Base-by-base conservation (phyloP, 495 filamentous ascomycete genomes). In the Jackrogersella minutella region DNA sequence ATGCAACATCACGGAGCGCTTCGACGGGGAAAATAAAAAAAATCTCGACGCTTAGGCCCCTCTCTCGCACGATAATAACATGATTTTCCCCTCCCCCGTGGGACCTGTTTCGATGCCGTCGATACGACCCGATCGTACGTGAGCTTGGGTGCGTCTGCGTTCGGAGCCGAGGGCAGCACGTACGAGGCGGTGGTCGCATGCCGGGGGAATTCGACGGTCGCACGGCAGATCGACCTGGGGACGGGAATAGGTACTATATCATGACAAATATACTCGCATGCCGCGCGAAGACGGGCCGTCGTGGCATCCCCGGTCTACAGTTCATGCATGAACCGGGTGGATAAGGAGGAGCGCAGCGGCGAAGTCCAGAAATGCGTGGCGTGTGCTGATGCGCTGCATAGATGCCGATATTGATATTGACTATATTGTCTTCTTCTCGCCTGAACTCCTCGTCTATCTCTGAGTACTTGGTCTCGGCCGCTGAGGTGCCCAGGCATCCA, bases 201-300 rank as follows among this genome's bases (percentile, higher is more conserved):
- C 53, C 55, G 36, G 37, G 44, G 28, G 0, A 26, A 47, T 19
- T 30, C 54, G 6, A 36, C 13, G 10, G 33, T 22, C 22, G 2
- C 16, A 16, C 57, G 26, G 19, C 44, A 30, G 26, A 33, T 31
- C 22, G 34, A 17, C 10, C n/a, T 47, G 9, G 11, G 11, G 17
- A 26, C 14, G 37, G 46, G 31, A 17, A 47, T n/a, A 34, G 16
- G 3, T 26, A 47, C 43, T 13, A 13, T 10, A 47, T 28, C 43
- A 28, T n/a, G 22, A 28, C 3, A 11, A 47, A 5, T 43, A 47
- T 28, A n/a, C 14, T 28, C 19, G 22, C 43, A 10, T 49, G 17
- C 44, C 21, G 39, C 36, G 50, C 43, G 24, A 64, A 44, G 40
- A 22, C 52, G 44, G 44, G 52, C 52, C 41, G 53, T 26, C 19